phyloP scores from a whole-genome alignment of 2,329 filamentous ascomycete species.

The Penicillium sp. region DNA sequence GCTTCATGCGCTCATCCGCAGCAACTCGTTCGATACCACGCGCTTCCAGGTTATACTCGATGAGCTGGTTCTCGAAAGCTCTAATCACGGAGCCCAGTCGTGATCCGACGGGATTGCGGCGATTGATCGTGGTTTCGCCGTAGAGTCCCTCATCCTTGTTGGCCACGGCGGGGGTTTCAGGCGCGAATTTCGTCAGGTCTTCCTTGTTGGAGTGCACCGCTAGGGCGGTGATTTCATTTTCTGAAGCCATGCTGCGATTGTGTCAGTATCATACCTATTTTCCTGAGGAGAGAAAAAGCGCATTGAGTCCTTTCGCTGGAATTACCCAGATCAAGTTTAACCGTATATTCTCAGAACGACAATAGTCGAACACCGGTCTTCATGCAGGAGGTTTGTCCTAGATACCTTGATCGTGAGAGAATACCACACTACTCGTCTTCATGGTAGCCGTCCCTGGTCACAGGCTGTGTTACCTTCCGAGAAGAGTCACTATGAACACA shows the following conservation, averaged over 20 bases:
- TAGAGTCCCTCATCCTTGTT: conserved; percentile 21
- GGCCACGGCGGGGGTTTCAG: conserved; percentile 14
- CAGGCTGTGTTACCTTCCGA: conserved; percentile 20
- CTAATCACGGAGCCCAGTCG: conserved; percentile 34
- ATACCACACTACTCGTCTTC: conserved; percentile 42
- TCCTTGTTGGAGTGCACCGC: conserved; percentile 28
- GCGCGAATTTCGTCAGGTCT: conserved; percentile 9
- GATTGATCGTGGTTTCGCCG: conserved; percentile 12
- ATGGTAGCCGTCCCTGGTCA: conserved; percentile 32
- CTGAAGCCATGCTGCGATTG: conserved; percentile 34
- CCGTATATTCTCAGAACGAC: conserved; percentile 48
- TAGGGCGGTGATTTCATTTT: conserved; percentile 32
- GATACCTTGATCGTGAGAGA: conserved; percentile 45
- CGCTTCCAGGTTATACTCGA: conserved; percentile 54
- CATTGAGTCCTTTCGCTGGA: conserved; percentile 48
- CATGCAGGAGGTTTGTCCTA: conserved; percentile 40
- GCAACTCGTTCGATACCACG: conserved; percentile 61
- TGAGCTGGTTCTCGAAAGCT: conserved; percentile 41
- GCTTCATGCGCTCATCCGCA: conserved; percentile 55
- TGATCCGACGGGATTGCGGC: conserved; percentile 21
- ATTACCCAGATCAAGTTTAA: conserved; percentile 49
- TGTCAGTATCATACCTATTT: conserved; percentile 22
- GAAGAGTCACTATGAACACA: conserved; percentile 1
- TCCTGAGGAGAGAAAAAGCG: conserved; percentile 26
- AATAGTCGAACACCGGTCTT: conserved; percentile 44